Evolutionary conservation across 2,329 filamentous ascomycete species (phyloP).

Genomic region (Acephala macrosclerotiorum): DNA sequence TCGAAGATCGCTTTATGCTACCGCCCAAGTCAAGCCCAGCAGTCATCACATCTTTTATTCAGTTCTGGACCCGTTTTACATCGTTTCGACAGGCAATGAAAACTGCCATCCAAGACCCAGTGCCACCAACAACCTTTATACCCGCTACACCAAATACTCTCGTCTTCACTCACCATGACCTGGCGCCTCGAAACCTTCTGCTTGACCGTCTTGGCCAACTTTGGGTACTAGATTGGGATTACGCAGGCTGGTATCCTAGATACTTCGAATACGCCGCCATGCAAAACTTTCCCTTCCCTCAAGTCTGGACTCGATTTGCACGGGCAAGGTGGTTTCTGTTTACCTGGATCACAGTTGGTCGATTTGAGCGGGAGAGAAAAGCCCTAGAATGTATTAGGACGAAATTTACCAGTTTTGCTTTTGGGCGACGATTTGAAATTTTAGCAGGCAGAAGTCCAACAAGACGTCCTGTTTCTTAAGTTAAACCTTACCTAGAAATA

Average conservation of each 20-base stretch:
- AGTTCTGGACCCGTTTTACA: neutral
- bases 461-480: neutral
- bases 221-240: neutral
- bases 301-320: neutral
- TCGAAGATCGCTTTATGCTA: constrained; percentile 1
- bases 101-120: neutral
- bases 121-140: constrained; percentile 1
- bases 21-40: constrained; percentile 1
- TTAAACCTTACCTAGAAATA: neutral
- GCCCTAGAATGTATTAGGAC: neutral
- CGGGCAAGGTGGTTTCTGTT: neutral
- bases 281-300: neutral
- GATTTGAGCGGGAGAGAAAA: constrained; percentile 1
- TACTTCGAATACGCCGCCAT: constrained; percentile 1
- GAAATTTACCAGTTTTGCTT: neutral
- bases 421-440: constrained; percentile 1
- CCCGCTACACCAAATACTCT: constrained; percentile 1
- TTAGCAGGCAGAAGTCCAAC: neutral
- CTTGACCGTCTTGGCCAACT: neutral
- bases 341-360: neutral
- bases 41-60: neutral
- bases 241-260: neutral
- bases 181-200: neutral
- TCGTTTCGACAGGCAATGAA: neutral
- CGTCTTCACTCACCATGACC: constrained; percentile 1